Conservation (phyloP, 1,284 basidiomycete genomes). For the Leccinum griseonigrum region DNA sequence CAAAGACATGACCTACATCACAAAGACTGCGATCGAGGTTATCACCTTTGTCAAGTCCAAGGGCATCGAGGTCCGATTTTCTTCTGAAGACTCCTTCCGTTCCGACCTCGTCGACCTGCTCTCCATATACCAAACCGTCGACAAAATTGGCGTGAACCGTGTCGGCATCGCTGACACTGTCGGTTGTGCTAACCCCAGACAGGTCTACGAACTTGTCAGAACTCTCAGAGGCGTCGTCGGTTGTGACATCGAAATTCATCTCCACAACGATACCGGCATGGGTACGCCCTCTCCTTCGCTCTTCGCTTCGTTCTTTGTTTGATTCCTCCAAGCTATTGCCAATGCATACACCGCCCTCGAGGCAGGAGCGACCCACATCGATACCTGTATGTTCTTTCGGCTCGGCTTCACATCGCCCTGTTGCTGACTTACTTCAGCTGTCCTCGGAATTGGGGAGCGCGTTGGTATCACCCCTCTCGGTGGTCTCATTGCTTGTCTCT, state of each 20-base stretch:
- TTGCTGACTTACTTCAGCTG: conserved; percentile 41
- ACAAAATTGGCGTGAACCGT: conserved; percentile 99
- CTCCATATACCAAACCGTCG: conserved; percentile 98
- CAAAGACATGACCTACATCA: conserved; percentile 99
- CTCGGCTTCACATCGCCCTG: neutral
- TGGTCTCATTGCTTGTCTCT: conserved; percentile 95
- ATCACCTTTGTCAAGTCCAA: conserved; percentile 99
- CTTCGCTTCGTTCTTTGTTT: neutral
- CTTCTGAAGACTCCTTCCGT: conserved; percentile 99
- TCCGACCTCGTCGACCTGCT: conserved; percentile 98
- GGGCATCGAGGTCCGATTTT: conserved; percentile 99
- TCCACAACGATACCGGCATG: conserved; percentile 99
- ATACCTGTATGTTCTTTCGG: conserved; percentile 69
- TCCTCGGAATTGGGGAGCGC: conserved; percentile 97
- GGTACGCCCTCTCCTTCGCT: conserved; percentile 38
- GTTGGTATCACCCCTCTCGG: conserved; percentile 99
- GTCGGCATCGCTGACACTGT: conserved; percentile 99
- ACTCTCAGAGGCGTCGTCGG: conserved; percentile 94
- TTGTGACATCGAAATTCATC: conserved; percentile 97
- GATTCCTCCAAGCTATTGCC: conserved; percentile 73
- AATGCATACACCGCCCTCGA: conserved; percentile 99
- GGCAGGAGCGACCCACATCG: conserved; percentile 98
- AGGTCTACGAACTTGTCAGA: conserved; percentile 98
- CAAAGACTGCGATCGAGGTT: conserved; percentile 98
- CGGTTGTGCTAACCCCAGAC: conserved; percentile 97